Conservation (phyloP, 805 yeast genomes). For the Barnettozyma wickerhamii region DNA sequence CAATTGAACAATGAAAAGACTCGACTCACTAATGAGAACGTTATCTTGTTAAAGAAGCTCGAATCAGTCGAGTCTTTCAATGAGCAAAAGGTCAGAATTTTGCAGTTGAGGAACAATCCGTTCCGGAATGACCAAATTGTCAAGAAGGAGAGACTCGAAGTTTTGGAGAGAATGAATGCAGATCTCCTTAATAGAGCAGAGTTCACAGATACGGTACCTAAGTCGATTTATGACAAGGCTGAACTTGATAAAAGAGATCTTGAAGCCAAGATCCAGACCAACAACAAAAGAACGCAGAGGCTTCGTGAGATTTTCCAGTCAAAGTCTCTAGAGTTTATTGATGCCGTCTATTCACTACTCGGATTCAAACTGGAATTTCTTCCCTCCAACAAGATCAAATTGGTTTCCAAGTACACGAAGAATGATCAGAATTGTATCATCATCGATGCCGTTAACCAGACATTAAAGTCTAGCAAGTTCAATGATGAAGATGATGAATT, state of each 20-base stretch:
- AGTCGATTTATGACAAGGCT: constrained; percentile 57
- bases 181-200: constrained; percentile 37
- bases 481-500: constrained; percentile 26
- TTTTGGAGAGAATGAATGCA: constrained; percentile 54
- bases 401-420: constrained; percentile 41
- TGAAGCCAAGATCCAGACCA: constrained; percentile 42
- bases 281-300: constrained; percentile 49
- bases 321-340: constrained; percentile 68
- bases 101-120: constrained; percentile 68
- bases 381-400: constrained; percentile 50
- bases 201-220: constrained; percentile 43
- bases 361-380: constrained; percentile 73
- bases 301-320: constrained; percentile 52
- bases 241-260: constrained; percentile 47
- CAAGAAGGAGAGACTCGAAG: constrained; percentile 46
- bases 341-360: constrained; percentile 59
- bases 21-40: constrained; percentile 33
- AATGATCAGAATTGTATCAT: constrained; percentile 43
- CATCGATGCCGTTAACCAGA: constrained; percentile 51
- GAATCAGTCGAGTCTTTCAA: constrained; percentile 31
- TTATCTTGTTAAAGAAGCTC: constrained; percentile 34
- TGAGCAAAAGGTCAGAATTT: constrained; percentile 41
- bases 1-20: constrained; percentile 34
- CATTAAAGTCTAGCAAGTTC: constrained; percentile 47
- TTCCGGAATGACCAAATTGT: constrained; percentile 55